Evolutionary conservation across 352 stramenopile species (phyloP).

Genomic region (Globisporangium cederbergense): DNA sequence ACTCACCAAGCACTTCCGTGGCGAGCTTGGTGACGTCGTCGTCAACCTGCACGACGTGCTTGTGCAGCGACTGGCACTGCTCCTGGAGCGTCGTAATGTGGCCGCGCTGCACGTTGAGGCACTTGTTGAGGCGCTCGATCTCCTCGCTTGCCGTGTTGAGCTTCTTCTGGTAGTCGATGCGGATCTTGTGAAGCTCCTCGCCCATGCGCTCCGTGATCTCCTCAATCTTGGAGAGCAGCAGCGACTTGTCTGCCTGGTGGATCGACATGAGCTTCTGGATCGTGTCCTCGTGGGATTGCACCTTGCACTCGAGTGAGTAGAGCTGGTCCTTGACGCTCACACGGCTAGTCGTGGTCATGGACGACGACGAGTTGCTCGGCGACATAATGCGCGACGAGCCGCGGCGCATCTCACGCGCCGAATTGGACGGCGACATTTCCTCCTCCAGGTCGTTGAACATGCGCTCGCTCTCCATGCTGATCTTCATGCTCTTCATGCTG

Average conservation of each 20-base stretch:
- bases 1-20: constrained; percentile 76
- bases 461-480: constrained; percentile 75
- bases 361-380: constrained; percentile 44
- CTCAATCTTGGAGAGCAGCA: constrained; percentile 78
- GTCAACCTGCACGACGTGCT: constrained; percentile 83
- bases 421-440: constrained; percentile 51
- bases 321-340: constrained; percentile 82
- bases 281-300: constrained; percentile 77
- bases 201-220: constrained; percentile 77
- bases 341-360: constrained; percentile 26
- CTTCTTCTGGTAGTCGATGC: constrained; percentile 79
- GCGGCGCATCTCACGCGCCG: constrained; percentile 55
- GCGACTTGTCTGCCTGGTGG: constrained; percentile 72
- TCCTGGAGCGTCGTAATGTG: constrained; percentile 83
- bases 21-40: constrained; percentile 82
- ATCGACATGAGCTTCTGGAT: constrained; percentile 84
- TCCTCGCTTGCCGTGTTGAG: constrained; percentile 78
- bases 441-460: constrained; percentile 81
- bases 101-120: constrained; percentile 75
- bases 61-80: constrained; percentile 81
- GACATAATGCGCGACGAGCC: constrained; percentile 58
- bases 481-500: constrained; percentile 83
- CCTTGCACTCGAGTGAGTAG: constrained; percentile 73
- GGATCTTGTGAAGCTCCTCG: constrained; percentile 75
- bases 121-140: constrained; percentile 84